Percentiles rank a stretch among this genome's conserved stretches.
phyloP scores from a whole-genome alignment of 441 rosid genomes.

The Pelargonium myrrhifolium region DNA sequence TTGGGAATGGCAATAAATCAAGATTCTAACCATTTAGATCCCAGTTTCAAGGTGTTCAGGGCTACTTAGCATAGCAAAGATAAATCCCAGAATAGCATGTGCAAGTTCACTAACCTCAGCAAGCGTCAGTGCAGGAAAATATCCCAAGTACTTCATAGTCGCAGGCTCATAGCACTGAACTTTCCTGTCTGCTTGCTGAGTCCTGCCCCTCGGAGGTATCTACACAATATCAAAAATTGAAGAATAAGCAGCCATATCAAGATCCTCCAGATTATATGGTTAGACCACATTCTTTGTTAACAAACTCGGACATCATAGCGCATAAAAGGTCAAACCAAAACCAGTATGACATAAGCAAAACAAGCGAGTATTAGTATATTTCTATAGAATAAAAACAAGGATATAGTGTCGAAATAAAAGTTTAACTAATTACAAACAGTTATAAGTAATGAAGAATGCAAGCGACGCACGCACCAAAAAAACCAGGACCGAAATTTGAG shows the following conservation, averaged over 20 bases:
- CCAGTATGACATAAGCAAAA: background rate
- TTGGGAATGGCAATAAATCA: background rate
- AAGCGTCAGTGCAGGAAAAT: slow-evolving; percentile 56
- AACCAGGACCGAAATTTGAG: background rate
- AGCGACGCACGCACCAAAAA: background rate
- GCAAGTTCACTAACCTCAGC: slow-evolving; percentile 52
- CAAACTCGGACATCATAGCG: background rate
- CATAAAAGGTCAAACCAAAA: background rate
- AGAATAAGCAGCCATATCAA: slow-evolving; percentile 3
- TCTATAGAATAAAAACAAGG: background rate
- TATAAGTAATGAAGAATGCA: background rate
- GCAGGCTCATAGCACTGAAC: slow-evolving; percentile 99
- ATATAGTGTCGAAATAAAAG: background rate
- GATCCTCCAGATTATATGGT: background rate
- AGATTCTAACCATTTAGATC: background rate
- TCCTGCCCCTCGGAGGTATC: slow-evolving; percentile 93
- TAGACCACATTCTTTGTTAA: background rate
- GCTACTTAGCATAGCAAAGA: background rate
- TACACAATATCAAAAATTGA: slow-evolving; percentile 21
- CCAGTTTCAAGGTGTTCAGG: background rate
- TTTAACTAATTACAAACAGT: background rate
- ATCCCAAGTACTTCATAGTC: slow-evolving; percentile 91
- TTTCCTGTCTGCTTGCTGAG: slow-evolving; percentile 69
- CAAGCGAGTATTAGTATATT: background rate
- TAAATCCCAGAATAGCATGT: background rate